Conservation (phyloP, 1,284 basidiomycete species). For the Cutaneotrichosporon daszewskae region DNA sequence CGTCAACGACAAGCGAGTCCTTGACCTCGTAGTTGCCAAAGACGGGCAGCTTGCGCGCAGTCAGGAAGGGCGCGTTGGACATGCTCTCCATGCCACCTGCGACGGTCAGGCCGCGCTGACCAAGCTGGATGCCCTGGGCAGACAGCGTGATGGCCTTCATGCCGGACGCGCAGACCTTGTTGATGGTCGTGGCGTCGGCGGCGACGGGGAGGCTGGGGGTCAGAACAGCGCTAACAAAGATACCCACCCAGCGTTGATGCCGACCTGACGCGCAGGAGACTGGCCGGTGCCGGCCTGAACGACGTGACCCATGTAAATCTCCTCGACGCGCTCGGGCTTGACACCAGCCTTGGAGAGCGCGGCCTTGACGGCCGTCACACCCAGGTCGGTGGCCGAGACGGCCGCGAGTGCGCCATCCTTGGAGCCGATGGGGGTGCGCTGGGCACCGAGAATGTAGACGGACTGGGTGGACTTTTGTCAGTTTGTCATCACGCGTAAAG, state of each 20-base stretch:
- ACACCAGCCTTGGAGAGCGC: constrained; percentile 76
- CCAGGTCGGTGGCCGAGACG: constrained; percentile 85
- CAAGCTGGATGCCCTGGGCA: constrained; percentile 79
- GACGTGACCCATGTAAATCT: constrained; percentile 95
- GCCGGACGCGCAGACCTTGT: constrained; percentile 97
- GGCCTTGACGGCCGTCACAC: constrained; percentile 80
- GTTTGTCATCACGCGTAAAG: too few species aligned
- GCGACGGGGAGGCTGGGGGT: constrained; percentile 56
- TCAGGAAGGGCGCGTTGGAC: constrained; percentile 90
- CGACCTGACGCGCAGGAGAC: constrained; percentile 91
- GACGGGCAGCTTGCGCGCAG: constrained; percentile 76
- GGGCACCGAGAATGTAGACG: constrained; percentile 91
- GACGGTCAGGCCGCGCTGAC: constrained; percentile 71
- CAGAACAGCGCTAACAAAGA: constrained; percentile 28
- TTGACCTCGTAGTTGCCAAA: constrained; percentile 85
- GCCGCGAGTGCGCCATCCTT: constrained; percentile 85
- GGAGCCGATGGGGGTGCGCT: constrained; percentile 90
- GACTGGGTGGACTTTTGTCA: constrained; percentile 53
- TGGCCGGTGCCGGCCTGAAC: constrained; percentile 94
- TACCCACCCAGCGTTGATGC: constrained; percentile 68
- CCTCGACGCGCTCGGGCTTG: constrained; percentile 76
- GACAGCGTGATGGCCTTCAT: constrained; percentile 93
- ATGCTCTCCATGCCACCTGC: constrained; percentile 98
- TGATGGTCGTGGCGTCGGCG: constrained; percentile 97
- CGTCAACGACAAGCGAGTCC: constrained; percentile 88